Percentiles rank a stretch among this genome's conserved stretches.
These are phyloP conservation scores for Tricholoma sp. DNA, from an alignment of 768 basidiomycete species.

Conservation along the genomic window DNA sequence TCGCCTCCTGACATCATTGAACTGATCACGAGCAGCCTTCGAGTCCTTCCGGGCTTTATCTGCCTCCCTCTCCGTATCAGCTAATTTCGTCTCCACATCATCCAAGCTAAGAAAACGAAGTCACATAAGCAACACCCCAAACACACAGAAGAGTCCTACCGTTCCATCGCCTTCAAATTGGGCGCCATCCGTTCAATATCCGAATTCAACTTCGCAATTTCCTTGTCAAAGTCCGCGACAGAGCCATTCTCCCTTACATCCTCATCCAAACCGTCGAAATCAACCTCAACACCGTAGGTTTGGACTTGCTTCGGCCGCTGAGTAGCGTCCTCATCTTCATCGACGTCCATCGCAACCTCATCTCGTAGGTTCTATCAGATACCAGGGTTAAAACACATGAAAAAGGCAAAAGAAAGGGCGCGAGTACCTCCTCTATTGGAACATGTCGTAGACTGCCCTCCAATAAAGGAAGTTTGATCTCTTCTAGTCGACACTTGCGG, in stretches of 20 bases:
- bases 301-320: conserved; percentile 67
- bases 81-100: conserved; percentile 78
- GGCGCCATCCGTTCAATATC: conserved; percentile 95
- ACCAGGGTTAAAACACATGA: conserved; percentile 4
- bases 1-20: conserved; percentile 79
- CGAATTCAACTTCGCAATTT: conserved; percentile 59
- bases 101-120: conserved; percentile 50
- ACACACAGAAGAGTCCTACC: conserved; percentile 38
- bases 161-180: conserved; percentile 94
- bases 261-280: conserved; percentile 71
- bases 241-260: conserved; percentile 71
- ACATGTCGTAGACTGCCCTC: conserved; percentile 79
- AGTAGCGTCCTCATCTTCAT: conserved; percentile 80
- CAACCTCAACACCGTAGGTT: conserved; percentile 87
- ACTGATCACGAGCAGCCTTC: conserved; percentile 85
- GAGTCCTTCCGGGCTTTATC: conserved; percentile 90
- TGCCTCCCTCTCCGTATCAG: conserved; percentile 88
- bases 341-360: conserved; percentile 88
- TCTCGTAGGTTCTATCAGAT: conserved; percentile 64
- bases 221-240: conserved; percentile 67
- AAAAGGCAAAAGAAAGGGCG: background rate
- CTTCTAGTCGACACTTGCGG: conserved; percentile 90
- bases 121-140: background rate
- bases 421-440: conserved; percentile 91
- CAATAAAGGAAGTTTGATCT: conserved; percentile 76